These are phyloP conservation scores for Cucurbita moschata DNA, from an alignment of 306 rosid species.

Conservation along the genomic window DNA sequence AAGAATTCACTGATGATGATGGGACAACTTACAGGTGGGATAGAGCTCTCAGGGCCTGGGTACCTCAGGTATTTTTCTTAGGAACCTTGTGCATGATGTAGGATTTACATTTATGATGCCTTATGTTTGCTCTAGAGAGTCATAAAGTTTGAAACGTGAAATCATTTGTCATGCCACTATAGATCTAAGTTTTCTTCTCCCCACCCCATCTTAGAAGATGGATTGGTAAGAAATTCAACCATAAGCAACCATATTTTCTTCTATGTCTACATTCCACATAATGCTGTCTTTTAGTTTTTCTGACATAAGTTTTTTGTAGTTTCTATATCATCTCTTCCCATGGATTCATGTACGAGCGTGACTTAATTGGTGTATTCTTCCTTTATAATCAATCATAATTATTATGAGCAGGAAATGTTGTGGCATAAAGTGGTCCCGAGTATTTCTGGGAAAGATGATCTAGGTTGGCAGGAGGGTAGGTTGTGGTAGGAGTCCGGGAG, in stretches of 20 bases:
- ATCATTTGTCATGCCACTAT: not conserved
- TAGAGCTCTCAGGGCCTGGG: constrained; percentile 62
- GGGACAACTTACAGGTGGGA: constrained; percentile 90
- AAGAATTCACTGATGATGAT: constrained; percentile 90
- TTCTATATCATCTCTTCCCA: not conserved
- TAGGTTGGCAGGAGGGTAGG: not conserved
- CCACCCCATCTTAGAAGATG: not conserved
- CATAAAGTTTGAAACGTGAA: not conserved
- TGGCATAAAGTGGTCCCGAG: not conserved
- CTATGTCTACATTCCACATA: not conserved
- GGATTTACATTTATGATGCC: not conserved
- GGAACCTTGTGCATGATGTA: not conserved
- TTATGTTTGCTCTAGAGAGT: not conserved
- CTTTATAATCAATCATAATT: not conserved
- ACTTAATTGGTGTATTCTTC: not conserved
- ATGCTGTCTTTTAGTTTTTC: not conserved
- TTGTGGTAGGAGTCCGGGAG: not conserved
- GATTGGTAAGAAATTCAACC: not conserved
- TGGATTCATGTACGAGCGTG: not conserved
- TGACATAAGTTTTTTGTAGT: not conserved
- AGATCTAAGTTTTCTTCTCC: not conserved
- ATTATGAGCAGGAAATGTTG: not conserved
- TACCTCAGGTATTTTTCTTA: constrained; percentile 63
- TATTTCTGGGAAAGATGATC: not conserved
- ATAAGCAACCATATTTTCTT: not conserved